Evolutionary conservation across 2,329 filamentous ascomycete genomes (phyloP).

Genomic region (Xylariaceae sp.): DNA sequence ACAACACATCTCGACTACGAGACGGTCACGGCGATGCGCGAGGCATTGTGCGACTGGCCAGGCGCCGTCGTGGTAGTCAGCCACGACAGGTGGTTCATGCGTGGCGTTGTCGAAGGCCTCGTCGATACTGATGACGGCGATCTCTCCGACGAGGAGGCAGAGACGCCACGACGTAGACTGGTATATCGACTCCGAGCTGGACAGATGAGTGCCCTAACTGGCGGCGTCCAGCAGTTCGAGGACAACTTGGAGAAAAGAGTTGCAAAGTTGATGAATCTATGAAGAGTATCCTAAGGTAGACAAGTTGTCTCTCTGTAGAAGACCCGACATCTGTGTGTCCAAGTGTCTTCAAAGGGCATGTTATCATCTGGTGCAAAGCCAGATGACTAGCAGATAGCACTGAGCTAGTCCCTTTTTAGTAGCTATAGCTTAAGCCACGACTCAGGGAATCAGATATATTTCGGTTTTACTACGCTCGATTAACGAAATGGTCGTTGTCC

Average conservation of each 20-base stretch:
- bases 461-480: neutral
- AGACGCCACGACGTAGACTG: constrained; percentile 53
- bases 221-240: constrained; percentile 69
- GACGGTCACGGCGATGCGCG: constrained; percentile 74
- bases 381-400: neutral
- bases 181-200: constrained; percentile 68
- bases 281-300: neutral
- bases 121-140: constrained; percentile 46
- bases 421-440: constrained; percentile 1
- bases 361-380: neutral
- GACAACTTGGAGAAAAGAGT: constrained; percentile 34
- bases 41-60: constrained; percentile 69
- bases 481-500: neutral
- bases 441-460: neutral
- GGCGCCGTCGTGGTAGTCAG: constrained; percentile 79
- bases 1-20: constrained; percentile 87
- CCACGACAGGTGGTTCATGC: constrained; percentile 83
- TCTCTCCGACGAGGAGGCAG: constrained; percentile 51
- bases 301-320: neutral
- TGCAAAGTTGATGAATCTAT: constrained; percentile 29
- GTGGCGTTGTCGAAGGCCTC: constrained; percentile 71
- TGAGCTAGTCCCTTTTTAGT: too few species aligned
- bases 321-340: too few species aligned
- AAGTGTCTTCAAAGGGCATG: neutral
- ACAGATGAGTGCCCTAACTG: constrained; percentile 59